These are phyloP conservation scores for Protomyces pachydermus DNA, from an alignment of 1,139 yeast species.

Conservation along the genomic window DNA sequence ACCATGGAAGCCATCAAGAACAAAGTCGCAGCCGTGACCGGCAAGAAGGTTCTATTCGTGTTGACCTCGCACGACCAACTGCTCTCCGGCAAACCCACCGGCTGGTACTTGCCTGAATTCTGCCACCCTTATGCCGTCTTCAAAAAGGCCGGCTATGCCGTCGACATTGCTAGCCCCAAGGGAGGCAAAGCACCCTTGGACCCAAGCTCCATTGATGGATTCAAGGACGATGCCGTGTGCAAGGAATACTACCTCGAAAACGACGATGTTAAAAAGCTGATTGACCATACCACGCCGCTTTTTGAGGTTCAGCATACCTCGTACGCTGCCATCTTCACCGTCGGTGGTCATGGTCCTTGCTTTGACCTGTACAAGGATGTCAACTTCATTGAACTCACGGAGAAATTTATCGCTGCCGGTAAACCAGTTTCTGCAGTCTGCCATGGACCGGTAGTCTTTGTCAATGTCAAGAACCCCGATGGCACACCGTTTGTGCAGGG, in stretches of 20 bases:
- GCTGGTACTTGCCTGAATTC: conserved; percentile 6
- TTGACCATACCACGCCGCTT: neutral
- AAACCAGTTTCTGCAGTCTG: conserved; percentile 62
- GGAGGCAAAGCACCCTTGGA: conserved; percentile 33
- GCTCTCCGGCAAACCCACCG: conserved; percentile 2
- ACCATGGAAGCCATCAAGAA: conserved; percentile 1
- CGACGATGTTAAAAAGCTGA: neutral
- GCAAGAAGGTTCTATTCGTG: conserved; percentile 1
- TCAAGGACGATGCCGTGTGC: conserved; percentile 34
- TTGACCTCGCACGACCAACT: conserved; percentile 3
- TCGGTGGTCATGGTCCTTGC: conserved; percentile 25
- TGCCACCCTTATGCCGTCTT: conserved; percentile 18
- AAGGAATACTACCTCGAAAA: conserved; percentile 3
- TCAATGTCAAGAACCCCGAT: conserved; percentile 44
- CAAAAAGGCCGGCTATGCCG: conserved; percentile 36
- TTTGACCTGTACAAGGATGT: conserved; percentile 32
- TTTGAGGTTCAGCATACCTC: conserved; percentile 10
- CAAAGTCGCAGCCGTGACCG: neutral
- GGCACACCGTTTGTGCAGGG: conserved; percentile 50
- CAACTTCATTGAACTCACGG: conserved; percentile 24
- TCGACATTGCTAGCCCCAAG: conserved; percentile 28
- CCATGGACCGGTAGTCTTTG: conserved; percentile 60
- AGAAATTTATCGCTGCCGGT: conserved; percentile 37
- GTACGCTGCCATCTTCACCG: conserved; percentile 15
- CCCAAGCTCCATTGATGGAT: conserved; percentile 34